Evolutionary conservation across 2,329 filamentous ascomycete species (phyloP).

Genomic region (Fusarium poae): DNA sequence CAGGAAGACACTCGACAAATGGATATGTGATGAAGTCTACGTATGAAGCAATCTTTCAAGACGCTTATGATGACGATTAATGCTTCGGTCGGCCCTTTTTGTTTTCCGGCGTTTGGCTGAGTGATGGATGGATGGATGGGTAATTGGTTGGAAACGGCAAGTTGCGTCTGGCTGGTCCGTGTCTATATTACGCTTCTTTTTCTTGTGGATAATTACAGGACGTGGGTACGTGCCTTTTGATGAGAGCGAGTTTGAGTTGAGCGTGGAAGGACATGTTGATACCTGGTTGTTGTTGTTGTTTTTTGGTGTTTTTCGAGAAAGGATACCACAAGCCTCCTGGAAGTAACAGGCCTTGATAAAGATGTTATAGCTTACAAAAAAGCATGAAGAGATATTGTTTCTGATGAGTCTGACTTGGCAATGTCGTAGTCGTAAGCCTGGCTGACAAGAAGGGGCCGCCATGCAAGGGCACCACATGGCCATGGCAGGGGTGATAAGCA

Average conservation of each 20-base stretch:
- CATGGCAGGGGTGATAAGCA: slow-evolving; percentile 32
- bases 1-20: slow-evolving; percentile 66
- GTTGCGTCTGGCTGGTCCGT: slow-evolving; percentile 28
- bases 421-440: slow-evolving; percentile 12
- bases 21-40: slow-evolving; percentile 51
- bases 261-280: slow-evolving; percentile 29
- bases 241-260: slow-evolving; percentile 25
- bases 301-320: slow-evolving; percentile 36
- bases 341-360: slow-evolving; percentile 10
- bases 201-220: slow-evolving; percentile 16
- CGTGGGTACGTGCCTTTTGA: slow-evolving; percentile 7
- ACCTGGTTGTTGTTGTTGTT: slow-evolving; percentile 39
- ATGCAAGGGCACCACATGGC: slow-evolving; percentile 42
- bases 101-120: slow-evolving; percentile 41
- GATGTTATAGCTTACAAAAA: slow-evolving; percentile 6
- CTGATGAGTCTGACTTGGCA: neutral
- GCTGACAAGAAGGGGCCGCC: slow-evolving; percentile 6
- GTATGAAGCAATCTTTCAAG: slow-evolving; percentile 37
- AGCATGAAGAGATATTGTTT: slow-evolving; percentile 1
- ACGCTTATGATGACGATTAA: slow-evolving; percentile 44
- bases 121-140: neutral
- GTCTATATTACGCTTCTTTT: slow-evolving; percentile 30
- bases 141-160: slow-evolving; percentile 30
- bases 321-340: slow-evolving; percentile 38
- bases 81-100: slow-evolving; percentile 38